Conservation (phyloP, 2,329 filamentous ascomycete species). For the Gnomoniopsis sp. region DNA sequence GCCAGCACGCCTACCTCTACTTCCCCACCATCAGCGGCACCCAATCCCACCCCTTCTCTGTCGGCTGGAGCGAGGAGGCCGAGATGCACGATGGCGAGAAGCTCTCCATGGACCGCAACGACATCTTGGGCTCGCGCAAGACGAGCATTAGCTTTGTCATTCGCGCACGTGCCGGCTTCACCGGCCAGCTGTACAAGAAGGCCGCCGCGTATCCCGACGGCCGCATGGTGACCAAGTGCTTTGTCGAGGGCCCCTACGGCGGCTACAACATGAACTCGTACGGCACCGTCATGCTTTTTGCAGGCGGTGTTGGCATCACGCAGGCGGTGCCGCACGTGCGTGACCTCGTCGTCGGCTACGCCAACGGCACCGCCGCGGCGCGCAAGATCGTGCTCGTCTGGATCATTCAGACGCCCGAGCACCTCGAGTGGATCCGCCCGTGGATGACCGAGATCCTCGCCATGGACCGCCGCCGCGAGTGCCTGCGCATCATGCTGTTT, state of each 20-base stretch:
- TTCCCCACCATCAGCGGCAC: constrained; percentile 68
- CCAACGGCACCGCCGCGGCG: constrained; percentile 66
- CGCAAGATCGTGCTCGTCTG: constrained; percentile 72
- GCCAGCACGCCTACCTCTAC: constrained; percentile 78
- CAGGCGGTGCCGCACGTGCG: constrained; percentile 75
- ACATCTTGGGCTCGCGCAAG: constrained; percentile 58
- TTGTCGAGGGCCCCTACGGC: constrained; percentile 75
- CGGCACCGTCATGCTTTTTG: constrained; percentile 75
- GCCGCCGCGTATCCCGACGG: constrained; percentile 60
- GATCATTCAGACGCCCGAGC: constrained; percentile 76
- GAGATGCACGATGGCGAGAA: constrained; percentile 49
- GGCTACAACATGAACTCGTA: constrained; percentile 71
- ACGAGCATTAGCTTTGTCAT: constrained; percentile 69
- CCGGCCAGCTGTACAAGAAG: constrained; percentile 64
- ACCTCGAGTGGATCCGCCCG: constrained; percentile 77
- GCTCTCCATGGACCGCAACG: constrained; percentile 57
- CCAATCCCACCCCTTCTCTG: constrained; percentile 77
- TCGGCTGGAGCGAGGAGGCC: constrained; percentile 72
- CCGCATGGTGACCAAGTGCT: constrained; percentile 59
- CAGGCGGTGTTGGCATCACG: constrained; percentile 77
- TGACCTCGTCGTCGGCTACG: constrained; percentile 66
- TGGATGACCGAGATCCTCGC: constrained; percentile 80
- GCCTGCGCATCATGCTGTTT: constrained; percentile 74
- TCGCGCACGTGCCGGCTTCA: constrained; percentile 71
- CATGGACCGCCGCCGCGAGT: constrained; percentile 71